Percentiles rank a stretch among this genome's conserved stretches.
These are phyloP conservation scores for Scenedesmus sp. DNA, from an alignment of 163 green algal genomes.

Conservation along the genomic window DNA sequence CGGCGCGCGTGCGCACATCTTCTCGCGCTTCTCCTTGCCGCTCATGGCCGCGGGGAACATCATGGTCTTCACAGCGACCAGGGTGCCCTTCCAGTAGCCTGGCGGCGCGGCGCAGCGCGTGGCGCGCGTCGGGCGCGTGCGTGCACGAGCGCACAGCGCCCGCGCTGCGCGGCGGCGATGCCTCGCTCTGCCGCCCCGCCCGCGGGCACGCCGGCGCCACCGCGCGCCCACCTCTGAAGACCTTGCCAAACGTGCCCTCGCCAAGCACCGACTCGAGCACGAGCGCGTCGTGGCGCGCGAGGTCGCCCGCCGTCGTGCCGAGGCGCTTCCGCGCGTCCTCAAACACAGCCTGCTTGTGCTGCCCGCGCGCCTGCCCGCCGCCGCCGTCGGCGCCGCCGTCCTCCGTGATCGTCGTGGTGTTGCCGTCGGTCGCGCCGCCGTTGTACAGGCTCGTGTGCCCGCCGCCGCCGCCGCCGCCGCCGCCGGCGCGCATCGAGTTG, in stretches of 20 bases:
- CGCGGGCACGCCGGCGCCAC: neutral
- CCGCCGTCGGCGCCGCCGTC: neutral
- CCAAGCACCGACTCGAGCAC: slow-evolving; percentile 37
- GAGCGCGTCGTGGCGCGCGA: slow-evolving; percentile 21
- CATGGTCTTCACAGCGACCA: slow-evolving; percentile 48
- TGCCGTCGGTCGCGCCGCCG: neutral
- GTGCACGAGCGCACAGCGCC: neutral
- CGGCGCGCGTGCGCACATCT: no score
- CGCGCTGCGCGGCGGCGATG: no score
- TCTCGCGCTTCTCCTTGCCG: slow-evolving; percentile 45
- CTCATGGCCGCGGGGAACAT: slow-evolving; percentile 42
- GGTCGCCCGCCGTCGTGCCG: neutral
- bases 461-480: neutral
- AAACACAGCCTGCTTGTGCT: slow-evolving; percentile 45
- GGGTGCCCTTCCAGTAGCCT: slow-evolving; percentile 43
- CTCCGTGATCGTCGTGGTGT: no score
- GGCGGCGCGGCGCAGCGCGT: no score
- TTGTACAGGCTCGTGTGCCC: neutral
- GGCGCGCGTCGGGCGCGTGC: neutral
- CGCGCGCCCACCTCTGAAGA: slow-evolving; percentile 43
- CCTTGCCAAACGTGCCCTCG: slow-evolving; percentile 46
- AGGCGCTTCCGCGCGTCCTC: slow-evolving; percentile 27
- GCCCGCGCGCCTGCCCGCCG: neutral
- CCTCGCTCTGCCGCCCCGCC: neutral
- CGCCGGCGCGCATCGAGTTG: neutral